Percentiles rank a stretch among this genome's conserved stretches.
Evolutionary conservation across 305 asterid genomes (phyloP).

Genomic region (Solanum hybrid): DNA sequence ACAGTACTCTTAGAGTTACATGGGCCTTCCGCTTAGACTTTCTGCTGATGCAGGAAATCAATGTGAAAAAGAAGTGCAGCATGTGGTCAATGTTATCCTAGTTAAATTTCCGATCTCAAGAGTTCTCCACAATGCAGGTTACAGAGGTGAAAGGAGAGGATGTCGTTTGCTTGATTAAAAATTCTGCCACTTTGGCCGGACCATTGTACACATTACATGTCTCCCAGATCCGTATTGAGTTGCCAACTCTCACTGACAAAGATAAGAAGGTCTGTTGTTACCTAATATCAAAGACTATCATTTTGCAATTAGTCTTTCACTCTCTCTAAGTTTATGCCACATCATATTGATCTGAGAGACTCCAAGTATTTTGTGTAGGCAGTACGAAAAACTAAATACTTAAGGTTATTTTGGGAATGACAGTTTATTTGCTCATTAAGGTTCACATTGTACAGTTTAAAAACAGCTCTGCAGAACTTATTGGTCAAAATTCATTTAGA

Average conservation of each 20-base stretch:
- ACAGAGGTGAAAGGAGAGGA: conserved; percentile 67
- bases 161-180: conserved; percentile 70
- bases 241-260: conserved; percentile 79
- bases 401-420: background rate
- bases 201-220: conserved; percentile 72
- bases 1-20: background rate
- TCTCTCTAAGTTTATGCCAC: background rate
- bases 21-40: background rate
- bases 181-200: conserved; percentile 70
- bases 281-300: background rate
- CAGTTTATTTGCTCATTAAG: background rate
- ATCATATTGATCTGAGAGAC: background rate
- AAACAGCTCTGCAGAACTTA: background rate
- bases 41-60: background rate
- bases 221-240: conserved; percentile 58
- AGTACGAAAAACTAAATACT: background rate
- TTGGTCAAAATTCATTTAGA: background rate
- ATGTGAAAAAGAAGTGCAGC: background rate
- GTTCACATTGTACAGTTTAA: background rate
- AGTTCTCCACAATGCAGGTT: conserved; percentile 38
- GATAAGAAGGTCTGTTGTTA: conserved; percentile 47
- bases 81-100: background rate
- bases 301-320: background rate
- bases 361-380: background rate
- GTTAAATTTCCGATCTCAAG: conserved; percentile 3